Base-by-base conservation (phyloP, 176 grass and related monocot genomes). In the Musa itinerans region DNA sequence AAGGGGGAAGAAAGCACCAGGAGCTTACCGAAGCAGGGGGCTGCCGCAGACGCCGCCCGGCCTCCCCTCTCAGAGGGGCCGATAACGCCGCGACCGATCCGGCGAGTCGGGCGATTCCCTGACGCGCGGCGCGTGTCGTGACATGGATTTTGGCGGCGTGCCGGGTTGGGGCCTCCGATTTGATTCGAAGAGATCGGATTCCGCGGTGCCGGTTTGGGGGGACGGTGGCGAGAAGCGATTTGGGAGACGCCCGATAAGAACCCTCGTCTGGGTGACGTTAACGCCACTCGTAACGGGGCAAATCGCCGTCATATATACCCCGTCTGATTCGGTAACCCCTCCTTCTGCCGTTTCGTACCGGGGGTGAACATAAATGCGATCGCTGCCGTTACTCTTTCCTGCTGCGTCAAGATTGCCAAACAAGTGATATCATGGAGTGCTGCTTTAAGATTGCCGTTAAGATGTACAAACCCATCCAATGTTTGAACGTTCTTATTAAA, bases 211-310 rank as follows among this genome's bases (percentile, higher is more conserved):
- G 63, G 63, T 65, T 65, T 51, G 49, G 49, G 48, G 17, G 19
- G 8, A 21, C 19, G 68, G 68, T 52, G 68, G 19, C 48, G 50
- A 21, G 1, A 52, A 52, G 13, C 65, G 65, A 15, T 26, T 68
- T 34, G 13, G 48, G 68, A 52, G 68, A n/a, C 7, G 48, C 11
- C 34, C 48, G 68, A 21, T 20, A 51, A 71, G 17, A 71, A 51
- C 34, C 48, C 34, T 17, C 15, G 4, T 2, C 10, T 21, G 34
- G 50, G 16, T 29, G 71, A 24, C 54, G 52, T 54, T 73, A 73
- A 54, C 52, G 51, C 71, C 71, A 52, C 71, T 54, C 51, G 52
- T 73, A 73, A 73, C 71, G 69, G 50, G 71, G 50, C 15, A 25
- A 16, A 27, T 73, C 21, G 52, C 21, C 52, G 71, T 73, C 23